phyloP scores from a whole-genome alignment of 768 basidiomycete species.

The Candolleomyces efflorescens region DNA sequence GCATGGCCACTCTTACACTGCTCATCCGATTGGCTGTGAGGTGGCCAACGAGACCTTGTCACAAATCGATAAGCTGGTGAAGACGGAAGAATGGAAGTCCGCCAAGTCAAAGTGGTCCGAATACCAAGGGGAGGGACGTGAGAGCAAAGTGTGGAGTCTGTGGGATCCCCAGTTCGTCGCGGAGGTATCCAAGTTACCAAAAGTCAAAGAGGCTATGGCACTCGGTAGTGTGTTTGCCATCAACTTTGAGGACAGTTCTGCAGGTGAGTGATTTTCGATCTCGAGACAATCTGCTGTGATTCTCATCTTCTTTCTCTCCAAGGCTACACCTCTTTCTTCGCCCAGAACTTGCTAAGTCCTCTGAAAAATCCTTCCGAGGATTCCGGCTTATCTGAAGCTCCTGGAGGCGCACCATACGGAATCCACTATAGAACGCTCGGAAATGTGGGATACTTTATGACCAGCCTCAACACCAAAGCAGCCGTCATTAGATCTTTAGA shows the following conservation, averaged over 20 bases:
- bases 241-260: conserved; percentile 54
- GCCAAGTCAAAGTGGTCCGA: conserved; percentile 59
- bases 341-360: conserved; percentile 53
- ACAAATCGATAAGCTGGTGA: conserved; percentile 50
- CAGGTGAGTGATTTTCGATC: conserved; percentile 38
- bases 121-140: conserved; percentile 12
- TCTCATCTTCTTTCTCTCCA: background rate
- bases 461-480: conserved; percentile 69
- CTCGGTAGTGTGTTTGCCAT: conserved; percentile 84
- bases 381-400: conserved; percentile 34
- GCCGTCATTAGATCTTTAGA: conserved; percentile 56
- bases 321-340: conserved; percentile 63
- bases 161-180: conserved; percentile 77
- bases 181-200: conserved; percentile 48
- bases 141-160: conserved; percentile 68
- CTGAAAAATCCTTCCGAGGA: conserved; percentile 33
- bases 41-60: conserved; percentile 81
- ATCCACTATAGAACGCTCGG: conserved; percentile 89
- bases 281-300: background rate
- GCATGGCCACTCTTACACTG: conserved; percentile 96
- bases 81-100: conserved; percentile 51
- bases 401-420: conserved; percentile 54
- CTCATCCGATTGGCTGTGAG: conserved; percentile 89
- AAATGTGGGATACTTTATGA: conserved; percentile 91
- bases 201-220: conserved; percentile 77